Evolutionary conservation across 495 filamentous ascomycete species (phyloP).

Genomic region (Tuber umbilicatum): DNA sequence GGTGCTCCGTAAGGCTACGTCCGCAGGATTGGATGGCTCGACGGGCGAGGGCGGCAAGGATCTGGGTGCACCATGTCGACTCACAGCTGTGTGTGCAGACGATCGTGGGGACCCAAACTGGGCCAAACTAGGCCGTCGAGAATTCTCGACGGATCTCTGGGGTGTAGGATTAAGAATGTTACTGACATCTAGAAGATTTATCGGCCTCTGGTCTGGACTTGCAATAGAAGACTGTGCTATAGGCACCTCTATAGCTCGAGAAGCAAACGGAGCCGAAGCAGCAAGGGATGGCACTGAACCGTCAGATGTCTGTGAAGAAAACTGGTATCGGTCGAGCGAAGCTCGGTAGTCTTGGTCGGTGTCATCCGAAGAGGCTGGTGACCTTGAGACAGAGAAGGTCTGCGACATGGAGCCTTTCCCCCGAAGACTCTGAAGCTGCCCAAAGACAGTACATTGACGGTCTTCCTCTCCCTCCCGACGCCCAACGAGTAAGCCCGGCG

Average conservation of each 20-base stretch:
- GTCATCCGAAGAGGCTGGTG: constrained; percentile 37
- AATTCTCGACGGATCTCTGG: constrained; percentile 34
- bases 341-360: constrained; percentile 35
- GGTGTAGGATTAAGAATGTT: constrained; percentile 41
- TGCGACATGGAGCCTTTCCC: constrained; percentile 42
- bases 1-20: constrained; percentile 21
- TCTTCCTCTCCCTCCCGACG: constrained; percentile 42
- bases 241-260: constrained; percentile 27
- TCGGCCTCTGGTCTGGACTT: constrained; percentile 36
- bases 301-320: constrained; percentile 35
- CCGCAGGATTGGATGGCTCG: constrained; percentile 32
- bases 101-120: constrained; percentile 36
- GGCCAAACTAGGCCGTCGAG: constrained; percentile 34
- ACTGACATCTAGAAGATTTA: constrained; percentile 36
- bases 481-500: constrained; percentile 40
- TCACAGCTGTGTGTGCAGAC: constrained; percentile 20
- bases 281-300: constrained; percentile 32
- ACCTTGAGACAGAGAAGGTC: constrained; percentile 39
- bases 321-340: constrained; percentile 20
- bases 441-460: constrained; percentile 40
- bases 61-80: constrained; percentile 32
- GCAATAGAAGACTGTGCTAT: constrained; percentile 27
- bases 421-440: constrained; percentile 37
- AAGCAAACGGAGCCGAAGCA: constrained; percentile 29
- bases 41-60: constrained; percentile 38